Evolutionary conservation across 1,139 yeast species (phyloP).

Genomic region (Lodderomyces oxycetoniae): DNA sequence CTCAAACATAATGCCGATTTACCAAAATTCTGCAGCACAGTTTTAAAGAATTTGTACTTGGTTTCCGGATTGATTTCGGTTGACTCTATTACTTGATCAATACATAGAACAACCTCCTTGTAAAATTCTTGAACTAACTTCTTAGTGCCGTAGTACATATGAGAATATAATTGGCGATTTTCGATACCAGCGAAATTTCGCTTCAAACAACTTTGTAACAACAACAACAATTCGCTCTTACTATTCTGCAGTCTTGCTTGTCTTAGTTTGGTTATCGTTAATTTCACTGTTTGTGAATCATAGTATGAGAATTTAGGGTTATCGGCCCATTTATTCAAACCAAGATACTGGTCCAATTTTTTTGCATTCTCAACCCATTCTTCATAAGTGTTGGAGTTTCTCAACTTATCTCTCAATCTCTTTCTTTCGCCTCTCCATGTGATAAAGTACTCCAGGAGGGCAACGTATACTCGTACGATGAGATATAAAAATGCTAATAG

Average conservation of each 20-base stretch:
- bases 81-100: conserved; percentile 43
- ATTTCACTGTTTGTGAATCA: conserved; percentile 57
- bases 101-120: conserved; percentile 45
- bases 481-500: conserved; percentile 49
- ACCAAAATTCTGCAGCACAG: conserved; percentile 63
- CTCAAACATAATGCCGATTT: conserved; percentile 68
- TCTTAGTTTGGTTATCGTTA: conserved; percentile 45
- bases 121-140: conserved; percentile 53
- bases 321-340: conserved; percentile 59
- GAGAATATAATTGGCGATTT: conserved; percentile 66
- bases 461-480: conserved; percentile 55
- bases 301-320: conserved; percentile 64
- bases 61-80: conserved; percentile 30
- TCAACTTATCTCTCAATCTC: conserved; percentile 43
- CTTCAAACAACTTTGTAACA: conserved; percentile 65
- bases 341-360: conserved; percentile 52
- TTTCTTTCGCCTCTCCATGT: conserved; percentile 60
- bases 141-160: conserved; percentile 74
- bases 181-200: conserved; percentile 78
- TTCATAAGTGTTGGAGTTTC: conserved; percentile 45
- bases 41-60: conserved; percentile 54
- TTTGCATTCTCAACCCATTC: conserved; percentile 64
- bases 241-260: conserved; percentile 28
- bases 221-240: conserved; percentile 47
- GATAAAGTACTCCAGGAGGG: conserved; percentile 54